These are phyloP conservation scores for Dothiorella sarmentorum DNA, from an alignment of 2,329 filamentous ascomycete species.

Conservation along the genomic window DNA sequence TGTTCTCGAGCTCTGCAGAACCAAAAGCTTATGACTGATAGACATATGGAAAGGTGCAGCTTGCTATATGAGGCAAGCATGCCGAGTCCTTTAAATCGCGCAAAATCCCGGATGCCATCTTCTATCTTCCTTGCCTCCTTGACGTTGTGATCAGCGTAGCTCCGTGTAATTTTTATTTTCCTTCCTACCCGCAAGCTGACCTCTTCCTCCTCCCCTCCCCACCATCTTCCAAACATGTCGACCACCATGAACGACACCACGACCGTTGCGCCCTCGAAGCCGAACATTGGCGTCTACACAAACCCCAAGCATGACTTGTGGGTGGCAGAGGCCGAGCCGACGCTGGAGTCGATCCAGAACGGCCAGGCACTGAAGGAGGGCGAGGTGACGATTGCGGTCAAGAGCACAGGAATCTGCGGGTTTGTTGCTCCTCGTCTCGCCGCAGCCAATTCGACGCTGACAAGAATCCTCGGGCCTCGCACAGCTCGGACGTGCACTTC, in stretches of 20 bases:
- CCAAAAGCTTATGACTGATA: constrained; percentile 12
- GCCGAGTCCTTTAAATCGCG: no score
- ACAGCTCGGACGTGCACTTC: constrained; percentile 90
- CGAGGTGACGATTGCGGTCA: constrained; percentile 83
- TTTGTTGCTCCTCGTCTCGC: constrained; percentile 41
- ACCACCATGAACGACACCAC: constrained; percentile 33
- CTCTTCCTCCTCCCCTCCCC: not conserved
- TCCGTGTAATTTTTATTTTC: not conserved
- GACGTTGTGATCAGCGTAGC: not conserved
- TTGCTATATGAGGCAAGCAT: no score
- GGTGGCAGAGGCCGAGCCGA: constrained; percentile 75
- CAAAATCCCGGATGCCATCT: no score
- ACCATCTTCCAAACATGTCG: constrained; percentile 25
- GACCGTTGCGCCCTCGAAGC: constrained; percentile 57
- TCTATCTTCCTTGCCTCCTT: not conserved
- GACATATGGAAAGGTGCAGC: no score
- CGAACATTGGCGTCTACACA: constrained; percentile 94
- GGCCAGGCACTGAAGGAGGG: constrained; percentile 69
- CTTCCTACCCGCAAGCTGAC: not conserved
- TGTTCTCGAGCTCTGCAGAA: not conserved
- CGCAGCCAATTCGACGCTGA: not conserved
- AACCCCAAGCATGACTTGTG: constrained; percentile 91
- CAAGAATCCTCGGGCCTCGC: constrained; percentile 9
- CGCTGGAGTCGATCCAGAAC: constrained; percentile 67
- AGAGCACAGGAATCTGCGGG: constrained; percentile 96